phyloP scores from a whole-genome alignment of 1,139 yeast species.

The Taiozyma sp. region DNA sequence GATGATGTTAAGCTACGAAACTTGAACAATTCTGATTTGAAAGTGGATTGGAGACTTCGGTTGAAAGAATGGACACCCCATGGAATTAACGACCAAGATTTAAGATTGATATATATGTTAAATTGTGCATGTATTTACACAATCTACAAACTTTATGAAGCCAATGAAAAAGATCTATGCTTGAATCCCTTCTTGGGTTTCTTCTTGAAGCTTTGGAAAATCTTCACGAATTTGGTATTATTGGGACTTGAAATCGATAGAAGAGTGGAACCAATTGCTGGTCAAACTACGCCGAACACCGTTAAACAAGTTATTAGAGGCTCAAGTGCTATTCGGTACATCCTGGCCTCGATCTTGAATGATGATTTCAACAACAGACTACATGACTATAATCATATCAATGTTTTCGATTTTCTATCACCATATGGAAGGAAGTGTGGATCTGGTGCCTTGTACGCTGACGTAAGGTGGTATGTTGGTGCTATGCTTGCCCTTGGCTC shows the following conservation, averaged over 20 bases:
- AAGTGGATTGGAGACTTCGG: constrained; percentile 35
- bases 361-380: constrained; percentile 32
- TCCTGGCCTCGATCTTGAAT: constrained; percentile 57
- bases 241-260: constrained; percentile 63
- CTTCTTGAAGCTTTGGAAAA: constrained; percentile 58
- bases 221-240: constrained; percentile 51
- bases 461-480: constrained; percentile 46
- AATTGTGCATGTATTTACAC: constrained; percentile 46
- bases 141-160: constrained; percentile 44
- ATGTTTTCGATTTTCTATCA: constrained; percentile 51
- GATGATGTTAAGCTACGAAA: constrained; percentile 43
- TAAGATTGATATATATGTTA: constrained; percentile 49
- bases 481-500: constrained; percentile 41
- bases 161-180: constrained; percentile 33
- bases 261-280: constrained; percentile 42
- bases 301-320: constrained; percentile 57
- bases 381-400: constrained; percentile 52
- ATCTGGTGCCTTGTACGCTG: constrained; percentile 54
- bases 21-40: constrained; percentile 40
- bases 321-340: constrained; percentile 55
- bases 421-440: constrained; percentile 57
- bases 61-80: constrained; percentile 52
- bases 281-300: constrained; percentile 39
- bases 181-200: constrained; percentile 58
- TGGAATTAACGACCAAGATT: constrained; percentile 31